A percentile compares a stretch with the other conserved stretches of the same genome.
Evolutionary conservation across 73 alveolate genomes (phyloP).

Genomic region (Uronychia binucleata): DNA sequence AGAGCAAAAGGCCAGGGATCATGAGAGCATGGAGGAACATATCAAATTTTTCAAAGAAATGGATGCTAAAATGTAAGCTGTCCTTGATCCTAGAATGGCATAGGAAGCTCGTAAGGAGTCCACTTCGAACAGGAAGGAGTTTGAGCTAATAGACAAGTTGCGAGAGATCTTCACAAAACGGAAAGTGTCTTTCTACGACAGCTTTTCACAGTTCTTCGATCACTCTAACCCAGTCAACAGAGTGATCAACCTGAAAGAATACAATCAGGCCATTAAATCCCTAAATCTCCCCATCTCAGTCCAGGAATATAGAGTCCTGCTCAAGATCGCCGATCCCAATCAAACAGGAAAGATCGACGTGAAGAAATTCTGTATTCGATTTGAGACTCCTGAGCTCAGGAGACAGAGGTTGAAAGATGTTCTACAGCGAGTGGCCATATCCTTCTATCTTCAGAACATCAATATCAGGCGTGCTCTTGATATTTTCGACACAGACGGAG

Average conservation of each 20-base stretch:
- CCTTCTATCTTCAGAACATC: conserved; percentile 43
- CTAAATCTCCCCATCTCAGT: conserved; percentile 48
- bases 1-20: conserved; percentile 3
- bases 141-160: conserved; percentile 20
- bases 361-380: conserved; percentile 22
- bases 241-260: conserved; percentile 15
- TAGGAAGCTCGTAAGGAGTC: conserved; percentile 7
- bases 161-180: conserved; percentile 49
- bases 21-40: conserved; percentile 40
- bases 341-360: conserved; percentile 39
- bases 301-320: conserved; percentile 38
- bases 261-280: conserved; percentile 30
- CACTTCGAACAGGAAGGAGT: conserved; percentile 6
- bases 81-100: not conserved
- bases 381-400: conserved; percentile 50
- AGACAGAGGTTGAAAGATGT: conserved; percentile 31
- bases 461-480: conserved; percentile 47
- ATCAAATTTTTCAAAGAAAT: conserved; percentile 27
- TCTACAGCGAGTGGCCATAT: conserved; percentile 33
- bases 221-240: conserved; percentile 24
- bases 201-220: conserved; percentile 33
- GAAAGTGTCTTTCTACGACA: conserved; percentile 46
- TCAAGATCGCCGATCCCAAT: conserved; percentile 49
- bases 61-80: conserved; percentile 17
- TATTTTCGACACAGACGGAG: conserved; percentile 54